These are phyloP conservation scores for Sabuloglossum arenarium DNA, from an alignment of 495 filamentous ascomycete genomes.

Conservation along the genomic window DNA sequence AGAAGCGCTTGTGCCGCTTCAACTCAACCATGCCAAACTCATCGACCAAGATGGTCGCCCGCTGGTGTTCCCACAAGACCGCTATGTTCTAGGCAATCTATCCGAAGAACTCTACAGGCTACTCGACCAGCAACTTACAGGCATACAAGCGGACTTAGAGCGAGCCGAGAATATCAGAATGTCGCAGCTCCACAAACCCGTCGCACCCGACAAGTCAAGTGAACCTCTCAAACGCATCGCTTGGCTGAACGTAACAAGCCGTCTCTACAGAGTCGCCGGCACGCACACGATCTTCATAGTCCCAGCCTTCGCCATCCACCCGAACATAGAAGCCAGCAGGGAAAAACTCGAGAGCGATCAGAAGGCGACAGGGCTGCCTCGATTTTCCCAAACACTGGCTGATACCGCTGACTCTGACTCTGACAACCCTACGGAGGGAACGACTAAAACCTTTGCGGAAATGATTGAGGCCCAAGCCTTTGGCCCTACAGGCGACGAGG, in stretches of 20 bases:
- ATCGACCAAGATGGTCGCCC: not conserved
- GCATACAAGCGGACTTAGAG: not conserved
- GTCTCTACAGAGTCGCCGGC: not conserved
- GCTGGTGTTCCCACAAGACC: not conserved
- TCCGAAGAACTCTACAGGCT: not conserved
- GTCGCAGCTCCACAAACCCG: not conserved
- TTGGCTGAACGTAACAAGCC: not conserved
- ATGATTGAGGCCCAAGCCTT: too few relatives aligned
- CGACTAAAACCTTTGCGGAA: too few relatives aligned
- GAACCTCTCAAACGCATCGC: not conserved
- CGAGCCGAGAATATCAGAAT: not conserved
- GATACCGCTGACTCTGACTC: too few relatives aligned
- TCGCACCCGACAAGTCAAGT: not conserved
- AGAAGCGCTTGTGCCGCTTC: not conserved
- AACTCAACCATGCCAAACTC: not conserved
- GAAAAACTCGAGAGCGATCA: too few relatives aligned
- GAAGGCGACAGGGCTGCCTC: too few relatives aligned
- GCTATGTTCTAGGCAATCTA: not conserved
- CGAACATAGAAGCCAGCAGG: not conserved
- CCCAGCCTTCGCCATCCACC: not conserved
- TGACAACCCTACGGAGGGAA: too few relatives aligned
- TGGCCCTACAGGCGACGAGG: too few relatives aligned
- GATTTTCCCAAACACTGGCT: too few relatives aligned
- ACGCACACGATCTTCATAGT: not conserved
- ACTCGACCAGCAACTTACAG: not conserved